A percentile compares a stretch with the other conserved stretches of the same genome.
phyloP scores from a whole-genome alignment of 2,329 filamentous ascomycete genomes.

The Fusarium devonianum region DNA sequence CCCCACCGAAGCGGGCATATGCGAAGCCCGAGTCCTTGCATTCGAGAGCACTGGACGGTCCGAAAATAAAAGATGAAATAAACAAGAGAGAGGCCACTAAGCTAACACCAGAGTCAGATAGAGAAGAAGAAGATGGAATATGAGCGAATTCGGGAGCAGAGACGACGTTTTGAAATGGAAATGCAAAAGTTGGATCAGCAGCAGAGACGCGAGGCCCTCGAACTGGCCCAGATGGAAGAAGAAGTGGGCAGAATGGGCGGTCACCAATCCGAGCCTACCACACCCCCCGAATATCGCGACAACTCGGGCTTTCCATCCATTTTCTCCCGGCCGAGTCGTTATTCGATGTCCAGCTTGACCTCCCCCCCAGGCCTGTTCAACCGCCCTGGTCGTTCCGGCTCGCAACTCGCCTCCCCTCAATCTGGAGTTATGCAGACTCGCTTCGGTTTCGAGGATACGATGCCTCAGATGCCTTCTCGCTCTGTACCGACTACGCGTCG shows the following conservation, averaged over 20 bases:
- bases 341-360: conserved; percentile 86
- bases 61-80: background rate
- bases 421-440: conserved; percentile 66
- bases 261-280: conserved; percentile 93
- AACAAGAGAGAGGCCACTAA: conserved; percentile 1
- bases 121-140: conserved; percentile 95
- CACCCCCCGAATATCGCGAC: conserved; percentile 90
- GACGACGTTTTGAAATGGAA: conserved; percentile 87
- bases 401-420: conserved; percentile 81
- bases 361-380: conserved; percentile 80
- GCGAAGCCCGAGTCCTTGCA: conserved; percentile 1
- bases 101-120: conserved; percentile 66
- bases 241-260: conserved; percentile 72
- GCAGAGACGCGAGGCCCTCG: conserved; percentile 81
- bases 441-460: conserved; percentile 59
- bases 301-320: conserved; percentile 76
- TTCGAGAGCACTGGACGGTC: conserved; percentile 1
- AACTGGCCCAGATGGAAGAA: conserved; percentile 84
- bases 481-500: conserved; percentile 87
- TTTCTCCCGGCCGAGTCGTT: conserved; percentile 84
- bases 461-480: conserved; percentile 77
- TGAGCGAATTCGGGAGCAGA: conserved; percentile 88
- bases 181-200: conserved; percentile 90
- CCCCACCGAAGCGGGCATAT: background rate
- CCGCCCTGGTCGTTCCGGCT: conserved; percentile 77